Evolutionary conservation across 78 protist genomes (phyloP), one percentile per base, ranked within the genome.

Genomic region (Dictyostelium intermedium): DNA sequence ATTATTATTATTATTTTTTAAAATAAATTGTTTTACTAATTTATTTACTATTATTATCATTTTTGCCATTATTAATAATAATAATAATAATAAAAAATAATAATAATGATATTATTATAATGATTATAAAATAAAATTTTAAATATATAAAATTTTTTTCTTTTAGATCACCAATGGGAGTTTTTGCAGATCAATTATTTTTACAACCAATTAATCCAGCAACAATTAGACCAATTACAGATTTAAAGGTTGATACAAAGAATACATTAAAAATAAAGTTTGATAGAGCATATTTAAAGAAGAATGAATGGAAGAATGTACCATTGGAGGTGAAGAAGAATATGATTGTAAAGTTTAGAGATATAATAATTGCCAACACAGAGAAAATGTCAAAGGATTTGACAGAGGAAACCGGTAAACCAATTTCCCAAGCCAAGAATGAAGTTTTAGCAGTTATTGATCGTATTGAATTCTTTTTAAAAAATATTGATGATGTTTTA

Each of bases 191-290:
- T 80, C 87, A 89, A 89, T 80, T 89, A 66, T 89, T 80, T 73
- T 89, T 89, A 69, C 85, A 78, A 89, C 93, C 93, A 80, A 56
- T 89, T 69, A 80, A 89, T n/a, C 94, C 94, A 89, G 85, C 94
- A 43, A 89, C 83, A 35, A 35, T 30, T 10, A 41, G 20, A 80
- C 87, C 87, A 81, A 89, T 89, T 50, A 81, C 74, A 50, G 94
- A 89, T 80, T 66, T 89, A 50, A 89, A 70, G 30, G 73, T 89
- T 80, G 94, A 89, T 80, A 89, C 86, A 20, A 89, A 60, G 23
- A n/a, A 30, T 39, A 14, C 87, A 63, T 80, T 89, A 25, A 34
- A 78, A 41, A 47, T 43, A 61, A 89, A 89, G 77, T 89, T 70
- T 80, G 87, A 89, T 47, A 80, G 45, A 89, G 86, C 87, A 25